Evolutionary conservation across 2,329 filamentous ascomycete genomes (phyloP), one percentile per base, ranked within the genome.

Genomic region (Colletotrichum higginsianum): DNA sequence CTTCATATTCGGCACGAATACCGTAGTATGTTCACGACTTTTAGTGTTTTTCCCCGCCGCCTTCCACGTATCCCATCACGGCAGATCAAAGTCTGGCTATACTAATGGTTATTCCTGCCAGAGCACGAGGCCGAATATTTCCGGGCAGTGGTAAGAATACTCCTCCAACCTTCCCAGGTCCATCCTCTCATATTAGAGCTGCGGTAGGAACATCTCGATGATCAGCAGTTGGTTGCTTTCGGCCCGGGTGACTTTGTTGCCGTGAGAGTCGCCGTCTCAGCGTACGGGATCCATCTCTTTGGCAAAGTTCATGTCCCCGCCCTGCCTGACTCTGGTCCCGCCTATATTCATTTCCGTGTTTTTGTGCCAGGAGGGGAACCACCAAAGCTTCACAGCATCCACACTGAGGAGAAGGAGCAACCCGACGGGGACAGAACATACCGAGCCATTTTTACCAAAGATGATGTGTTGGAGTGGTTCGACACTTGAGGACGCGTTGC

Each of bases 81-180:
- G 23, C 15, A 11, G 12, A 7, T 18, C 44, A 21, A 44, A 18
- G 23, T 47, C 40, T 49, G 16, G 62, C 30, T 35, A 35, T 76
- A 30, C 60, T 65, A 21, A 69, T 18, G 6, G 3, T 8, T 2
- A 38, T 38, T 16, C 23, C 44, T 18, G 44, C 21, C 44, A 87
- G 86, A 89, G 75, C 87, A 89, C 74, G 87, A 89, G 74, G 83
- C 83, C 11, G 84, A 87, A 72, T 88, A 88, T 78, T 89, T 89
- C 80, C 83, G 84, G n/a, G 83, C 85, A 2, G 85, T 85, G 63
- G 82, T 82, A 75, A 71, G 79, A 18, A 23, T 38, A 38, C 7
- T 35, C 23, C 18, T 16, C 30, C 15, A 4, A 11, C 35, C 16
- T 23, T 38, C n/a, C 13, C 18, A 1, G 40, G 40, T 15, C 4